Conservation (phyloP, 495 filamentous ascomycete species). For the Acidiella bohemica region DNA sequence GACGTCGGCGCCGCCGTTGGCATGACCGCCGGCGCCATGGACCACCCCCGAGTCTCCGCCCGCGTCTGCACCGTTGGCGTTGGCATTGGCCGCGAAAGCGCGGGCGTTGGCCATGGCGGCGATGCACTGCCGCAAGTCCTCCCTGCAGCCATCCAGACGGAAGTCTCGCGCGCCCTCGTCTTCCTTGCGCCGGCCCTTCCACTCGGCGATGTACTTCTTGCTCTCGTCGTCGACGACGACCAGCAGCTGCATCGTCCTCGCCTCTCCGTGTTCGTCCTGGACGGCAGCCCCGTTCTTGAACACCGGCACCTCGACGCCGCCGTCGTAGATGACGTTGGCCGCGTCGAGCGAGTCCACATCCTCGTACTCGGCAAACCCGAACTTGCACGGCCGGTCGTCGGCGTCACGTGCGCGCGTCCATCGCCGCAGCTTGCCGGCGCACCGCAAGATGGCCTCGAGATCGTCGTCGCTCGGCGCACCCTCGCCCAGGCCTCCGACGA, state of each 20-base stretch:
- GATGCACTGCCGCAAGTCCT: slow-evolving; percentile 49
- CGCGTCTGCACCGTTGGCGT: slow-evolving; percentile 28
- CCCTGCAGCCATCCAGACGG: slow-evolving; percentile 53
- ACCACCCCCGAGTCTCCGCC: slow-evolving; percentile 64
- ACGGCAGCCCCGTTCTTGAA: slow-evolving; percentile 48
- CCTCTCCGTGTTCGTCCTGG: slow-evolving; percentile 41
- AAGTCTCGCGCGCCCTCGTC: slow-evolving; percentile 51
- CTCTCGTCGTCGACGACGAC: slow-evolving; percentile 75
- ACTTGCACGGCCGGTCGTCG: slow-evolving; percentile 70
- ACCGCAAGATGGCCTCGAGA: slow-evolving; percentile 65
- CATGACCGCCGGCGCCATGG: slow-evolving; percentile 39
- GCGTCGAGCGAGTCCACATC: slow-evolving; percentile 78
- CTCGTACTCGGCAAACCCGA: slow-evolving; percentile 96
- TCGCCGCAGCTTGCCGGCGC: slow-evolving; percentile 63
- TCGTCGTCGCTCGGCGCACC: slow-evolving; percentile 65
- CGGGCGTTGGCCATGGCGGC: slow-evolving; percentile 58
- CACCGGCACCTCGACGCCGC: slow-evolving; percentile 62
- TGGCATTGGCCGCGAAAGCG: slow-evolving; percentile 31
- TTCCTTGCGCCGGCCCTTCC: slow-evolving; percentile 50
- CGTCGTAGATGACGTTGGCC: slow-evolving; percentile 74
- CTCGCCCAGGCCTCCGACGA: slow-evolving; percentile 73
- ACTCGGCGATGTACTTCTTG: slow-evolving; percentile 67
- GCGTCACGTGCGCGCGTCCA: slow-evolving; percentile 78
- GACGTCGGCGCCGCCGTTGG: slow-evolving; percentile 45
- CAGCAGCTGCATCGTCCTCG: slow-evolving; percentile 56